Evolutionary conservation across 768 basidiomycete genomes (phyloP).

Genomic region (Mycena galopus): DNA sequence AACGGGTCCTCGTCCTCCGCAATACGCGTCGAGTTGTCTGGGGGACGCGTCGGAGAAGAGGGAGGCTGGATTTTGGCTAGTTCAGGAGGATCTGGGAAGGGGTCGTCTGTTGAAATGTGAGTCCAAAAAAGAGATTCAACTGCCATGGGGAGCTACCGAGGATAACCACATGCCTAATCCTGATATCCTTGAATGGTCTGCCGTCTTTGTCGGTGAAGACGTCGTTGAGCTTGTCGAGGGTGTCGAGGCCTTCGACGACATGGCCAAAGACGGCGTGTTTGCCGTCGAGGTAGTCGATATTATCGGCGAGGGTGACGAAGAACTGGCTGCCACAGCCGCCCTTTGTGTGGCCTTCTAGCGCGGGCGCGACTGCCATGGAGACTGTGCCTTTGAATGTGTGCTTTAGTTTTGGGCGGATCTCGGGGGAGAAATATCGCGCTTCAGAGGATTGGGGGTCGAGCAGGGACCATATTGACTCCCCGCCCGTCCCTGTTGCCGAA

Average conservation of each 20-base stretch:
- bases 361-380: conserved; percentile 97
- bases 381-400: conserved; percentile 90
- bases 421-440: conserved; percentile 90
- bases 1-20: conserved; percentile 95
- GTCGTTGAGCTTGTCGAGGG: conserved; percentile 93
- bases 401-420: conserved; percentile 84
- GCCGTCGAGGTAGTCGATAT: conserved; percentile 95
- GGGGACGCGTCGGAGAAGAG: conserved; percentile 82
- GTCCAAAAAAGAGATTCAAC: conserved; percentile 23
- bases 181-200: conserved; percentile 92
- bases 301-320: conserved; percentile 92
- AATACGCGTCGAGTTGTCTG: conserved; percentile 90
- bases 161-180: conserved; percentile 96
- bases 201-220: conserved; percentile 90
- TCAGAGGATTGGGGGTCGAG: conserved; percentile 64
- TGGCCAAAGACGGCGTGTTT: conserved; percentile 94
- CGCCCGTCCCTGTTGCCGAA: conserved; percentile 93
- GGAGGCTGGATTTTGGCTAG: conserved; percentile 71
- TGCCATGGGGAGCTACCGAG: conserved; percentile 71
- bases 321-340: conserved; percentile 97
- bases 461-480: conserved; percentile 89
- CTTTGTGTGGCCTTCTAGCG: conserved; percentile 67
- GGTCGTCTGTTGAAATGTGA: conserved; percentile 77
- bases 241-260: conserved; percentile 94
- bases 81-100: conserved; percentile 89